A percentile compares a stretch with the other conserved stretches of the same genome.
Evolutionary conservation across 1,284 basidiomycete species (phyloP).

Genomic region (Heimioporus retisporus): DNA sequence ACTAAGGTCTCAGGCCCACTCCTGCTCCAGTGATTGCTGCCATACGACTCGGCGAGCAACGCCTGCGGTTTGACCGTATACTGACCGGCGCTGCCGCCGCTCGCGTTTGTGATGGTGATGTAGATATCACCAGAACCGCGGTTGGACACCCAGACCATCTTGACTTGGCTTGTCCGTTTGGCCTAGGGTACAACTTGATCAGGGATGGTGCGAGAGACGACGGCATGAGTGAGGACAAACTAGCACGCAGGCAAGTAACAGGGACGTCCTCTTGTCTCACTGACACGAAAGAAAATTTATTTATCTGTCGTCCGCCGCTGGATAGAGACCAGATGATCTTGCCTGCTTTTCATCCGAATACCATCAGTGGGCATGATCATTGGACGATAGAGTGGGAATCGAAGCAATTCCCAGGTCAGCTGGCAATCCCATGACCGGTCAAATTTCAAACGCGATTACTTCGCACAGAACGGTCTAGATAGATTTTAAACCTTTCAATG

Average conservation of each 20-base stretch:
- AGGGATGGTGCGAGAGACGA: not conserved
- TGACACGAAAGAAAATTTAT: not conserved
- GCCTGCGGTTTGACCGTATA: too few relatives aligned
- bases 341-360: not conserved
- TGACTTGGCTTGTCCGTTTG: not conserved
- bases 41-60: too few relatives aligned
- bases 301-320: not conserved
- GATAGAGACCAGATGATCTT: not conserved
- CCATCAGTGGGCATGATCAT: not conserved
- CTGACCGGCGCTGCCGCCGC: conserved; percentile 7
- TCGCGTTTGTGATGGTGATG: conserved; percentile 17
- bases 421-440: too few relatives aligned
- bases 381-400: not conserved
- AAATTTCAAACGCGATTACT: too few relatives aligned
- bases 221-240: not conserved
- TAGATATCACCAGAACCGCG: conserved; percentile 1
- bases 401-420: too few relatives aligned
- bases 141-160: conserved; percentile 32
- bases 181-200: not conserved
- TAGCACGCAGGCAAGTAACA: too few relatives aligned
- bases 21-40: conserved; percentile 16
- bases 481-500: too few relatives aligned
- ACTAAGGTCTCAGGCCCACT: conserved; percentile 18
- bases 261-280: too few relatives aligned
- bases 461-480: too few relatives aligned